Percentiles rank a stretch among this genome's conserved stretches.
phyloP scores from a whole-genome alignment of 208 protist genomes.

The Blechomonas ayalai region DNA sequence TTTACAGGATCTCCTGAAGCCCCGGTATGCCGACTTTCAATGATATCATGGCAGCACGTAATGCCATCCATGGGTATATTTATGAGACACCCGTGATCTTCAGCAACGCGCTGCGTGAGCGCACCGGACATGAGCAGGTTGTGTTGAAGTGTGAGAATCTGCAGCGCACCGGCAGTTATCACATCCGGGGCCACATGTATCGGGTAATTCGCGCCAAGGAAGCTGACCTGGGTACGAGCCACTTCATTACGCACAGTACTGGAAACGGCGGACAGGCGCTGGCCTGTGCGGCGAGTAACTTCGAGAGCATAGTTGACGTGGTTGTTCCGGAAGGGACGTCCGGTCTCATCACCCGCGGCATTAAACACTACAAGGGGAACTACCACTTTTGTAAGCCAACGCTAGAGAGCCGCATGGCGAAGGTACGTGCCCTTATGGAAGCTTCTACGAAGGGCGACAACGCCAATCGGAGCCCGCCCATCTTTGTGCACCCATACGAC shows the following conservation, averaged over 20 bases:
- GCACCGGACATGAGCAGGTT: constrained; percentile 46
- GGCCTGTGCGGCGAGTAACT: constrained; percentile 67
- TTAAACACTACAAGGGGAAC: constrained; percentile 51
- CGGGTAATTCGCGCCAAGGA: constrained; percentile 66
- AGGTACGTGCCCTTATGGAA: constrained; percentile 24
- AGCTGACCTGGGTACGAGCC: constrained; percentile 45
- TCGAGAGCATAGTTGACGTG: constrained; percentile 76
- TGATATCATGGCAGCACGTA: constrained; percentile 62
- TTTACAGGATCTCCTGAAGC: no score
- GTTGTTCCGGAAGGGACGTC: constrained; percentile 81
- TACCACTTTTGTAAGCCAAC: constrained; percentile 37
- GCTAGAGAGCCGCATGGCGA: constrained; percentile 31
- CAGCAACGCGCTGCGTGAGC: constrained; percentile 40
- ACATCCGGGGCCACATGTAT: constrained; percentile 63
- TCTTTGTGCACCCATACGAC: constrained; percentile 90
- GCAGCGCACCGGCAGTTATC: constrained; percentile 71
- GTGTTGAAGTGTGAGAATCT: constrained; percentile 75
- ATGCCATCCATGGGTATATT: constrained; percentile 45
- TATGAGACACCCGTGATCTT: constrained; percentile 63
- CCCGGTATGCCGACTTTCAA: constrained; percentile 22
- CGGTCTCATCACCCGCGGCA: constrained; percentile 61
- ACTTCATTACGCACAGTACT: constrained; percentile 85
- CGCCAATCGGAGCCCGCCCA: constrained; percentile 42
- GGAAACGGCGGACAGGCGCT: constrained; percentile 92
- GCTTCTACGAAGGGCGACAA: constrained; percentile 20